Evolutionary conservation across 345 rosid species (phyloP).

Genomic region (Eucalyptus regnans): DNA sequence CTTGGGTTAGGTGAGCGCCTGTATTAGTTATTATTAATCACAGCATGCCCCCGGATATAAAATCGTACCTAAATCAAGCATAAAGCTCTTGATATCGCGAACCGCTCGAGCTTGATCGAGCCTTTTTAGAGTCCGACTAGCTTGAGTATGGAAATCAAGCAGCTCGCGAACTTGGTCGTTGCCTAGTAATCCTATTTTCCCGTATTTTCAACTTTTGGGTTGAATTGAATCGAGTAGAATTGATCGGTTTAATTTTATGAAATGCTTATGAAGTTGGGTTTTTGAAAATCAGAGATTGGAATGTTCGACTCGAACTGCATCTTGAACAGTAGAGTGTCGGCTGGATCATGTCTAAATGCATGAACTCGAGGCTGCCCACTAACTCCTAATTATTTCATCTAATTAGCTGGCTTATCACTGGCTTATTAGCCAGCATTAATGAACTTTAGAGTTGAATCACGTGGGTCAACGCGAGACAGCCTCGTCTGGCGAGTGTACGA

Average conservation of each 20-base stretch:
- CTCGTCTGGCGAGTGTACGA: background rate
- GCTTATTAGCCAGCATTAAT: background rate
- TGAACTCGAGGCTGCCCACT: background rate
- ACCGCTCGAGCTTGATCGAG: background rate
- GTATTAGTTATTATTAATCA: background rate
- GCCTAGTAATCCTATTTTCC: background rate
- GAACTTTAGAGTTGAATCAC: background rate
- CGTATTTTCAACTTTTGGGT: fast-evolving
- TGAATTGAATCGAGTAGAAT: background rate
- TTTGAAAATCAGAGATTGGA: background rate
- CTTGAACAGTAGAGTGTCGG: background rate
- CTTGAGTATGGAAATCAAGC: background rate
- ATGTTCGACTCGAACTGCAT: background rate
- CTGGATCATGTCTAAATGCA: background rate
- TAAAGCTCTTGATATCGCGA: too few relatives aligned
- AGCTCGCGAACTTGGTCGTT: background rate
- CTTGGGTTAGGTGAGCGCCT: background rate
- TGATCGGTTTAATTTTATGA: fast-evolving
- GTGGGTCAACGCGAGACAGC: background rate
- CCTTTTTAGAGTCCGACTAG: background rate
- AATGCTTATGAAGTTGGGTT: background rate
- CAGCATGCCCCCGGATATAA: background rate
- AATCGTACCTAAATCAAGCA: background rate
- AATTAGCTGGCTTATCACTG: background rate
- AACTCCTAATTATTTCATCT: background rate